Evolutionary conservation across 1,284 basidiomycete genomes (phyloP).

Genomic region (Ustilago cynodontis): DNA sequence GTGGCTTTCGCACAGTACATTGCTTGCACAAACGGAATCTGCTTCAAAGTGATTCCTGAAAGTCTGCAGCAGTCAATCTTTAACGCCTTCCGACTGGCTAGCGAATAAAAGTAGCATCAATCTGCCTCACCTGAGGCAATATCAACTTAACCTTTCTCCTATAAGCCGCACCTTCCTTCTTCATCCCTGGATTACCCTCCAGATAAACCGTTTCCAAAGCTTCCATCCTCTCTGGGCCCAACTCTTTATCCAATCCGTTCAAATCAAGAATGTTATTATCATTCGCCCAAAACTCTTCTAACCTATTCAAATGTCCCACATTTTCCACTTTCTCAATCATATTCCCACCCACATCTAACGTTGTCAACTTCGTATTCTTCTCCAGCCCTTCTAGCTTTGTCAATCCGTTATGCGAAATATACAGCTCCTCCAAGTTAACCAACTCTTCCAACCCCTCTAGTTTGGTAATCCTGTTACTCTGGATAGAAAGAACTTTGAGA

Average conservation of each 20-base stretch:
- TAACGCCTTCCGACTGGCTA: too few relatives aligned
- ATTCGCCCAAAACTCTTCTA: constrained; percentile 96
- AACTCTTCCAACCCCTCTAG: constrained; percentile 78
- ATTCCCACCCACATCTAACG: constrained; percentile 89
- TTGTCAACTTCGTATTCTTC: constrained; percentile 75
- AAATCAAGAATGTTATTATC: constrained; percentile 84
- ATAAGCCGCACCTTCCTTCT: constrained; percentile 81
- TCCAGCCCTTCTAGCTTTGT: constrained; percentile 86
- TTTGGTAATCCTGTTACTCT: constrained; percentile 92
- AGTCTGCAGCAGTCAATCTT: too few relatives aligned
- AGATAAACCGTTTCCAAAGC: constrained; percentile 90
- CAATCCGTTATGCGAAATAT: constrained; percentile 93
- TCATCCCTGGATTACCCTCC: constrained; percentile 92
- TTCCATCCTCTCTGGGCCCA: constrained; percentile 75
- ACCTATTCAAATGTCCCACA: constrained; percentile 78
- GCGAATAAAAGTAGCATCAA: constrained; percentile 84
- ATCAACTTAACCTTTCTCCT: constrained; percentile 89
- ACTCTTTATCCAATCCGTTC: constrained; percentile 78
- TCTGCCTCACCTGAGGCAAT: constrained; percentile 88
- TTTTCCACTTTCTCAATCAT: constrained; percentile 83
- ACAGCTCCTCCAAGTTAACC: constrained; percentile 83
- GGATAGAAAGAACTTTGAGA: constrained; percentile 75
- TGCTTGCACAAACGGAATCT: too few relatives aligned
- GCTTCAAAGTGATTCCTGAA: background rate
- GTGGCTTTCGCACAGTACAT: too few relatives aligned